Evolutionary conservation across 169 alveolate genomes (phyloP).

Genomic region (Besnoitia besnoiti): DNA sequence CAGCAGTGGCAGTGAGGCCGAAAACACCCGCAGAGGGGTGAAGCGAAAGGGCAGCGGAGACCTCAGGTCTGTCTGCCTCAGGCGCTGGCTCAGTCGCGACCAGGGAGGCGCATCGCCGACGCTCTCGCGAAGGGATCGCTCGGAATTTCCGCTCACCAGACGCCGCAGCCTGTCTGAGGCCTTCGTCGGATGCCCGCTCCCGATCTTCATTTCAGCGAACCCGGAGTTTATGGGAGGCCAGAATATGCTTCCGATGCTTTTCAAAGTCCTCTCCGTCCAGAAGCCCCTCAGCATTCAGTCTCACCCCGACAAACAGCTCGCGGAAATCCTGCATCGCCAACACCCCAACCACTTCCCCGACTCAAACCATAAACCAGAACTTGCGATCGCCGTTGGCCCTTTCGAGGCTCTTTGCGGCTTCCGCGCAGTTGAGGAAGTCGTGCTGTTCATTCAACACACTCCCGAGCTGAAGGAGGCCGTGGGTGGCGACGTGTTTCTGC

Average conservation of each 20-base stretch:
- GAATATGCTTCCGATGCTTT: constrained; percentile 75
- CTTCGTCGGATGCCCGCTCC: not conserved
- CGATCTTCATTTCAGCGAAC: not conserved
- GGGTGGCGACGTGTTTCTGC: constrained; percentile 2
- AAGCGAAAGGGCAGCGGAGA: constrained; percentile 8
- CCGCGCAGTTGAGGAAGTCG: constrained; percentile 56
- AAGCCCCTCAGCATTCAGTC: constrained; percentile 89
- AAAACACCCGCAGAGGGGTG: too few relatives aligned
- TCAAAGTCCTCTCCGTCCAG: constrained; percentile 86
- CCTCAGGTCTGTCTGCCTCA: not conserved
- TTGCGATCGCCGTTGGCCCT: constrained; percentile 86
- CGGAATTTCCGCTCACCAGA: not conserved
- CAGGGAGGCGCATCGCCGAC: not conserved
- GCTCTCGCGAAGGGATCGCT: not conserved
- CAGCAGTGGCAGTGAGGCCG: not conserved
- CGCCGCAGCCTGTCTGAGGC: not conserved
- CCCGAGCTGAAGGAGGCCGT: constrained; percentile 36
- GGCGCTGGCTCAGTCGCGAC: not conserved
- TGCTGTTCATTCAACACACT: constrained; percentile 15
- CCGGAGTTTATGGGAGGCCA: constrained; percentile 14
- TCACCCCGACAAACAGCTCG: constrained; percentile 90
- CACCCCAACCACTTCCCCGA: constrained; percentile 89
- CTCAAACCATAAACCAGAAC: constrained; percentile 91
- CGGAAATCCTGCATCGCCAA: constrained; percentile 79
- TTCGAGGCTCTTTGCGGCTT: constrained; percentile 89